A percentile compares a stretch with the other conserved stretches of the same genome.
phyloP scores from a whole-genome alignment of 2,329 filamentous ascomycete genomes.

The Ceratocystis lukuohia region DNA sequence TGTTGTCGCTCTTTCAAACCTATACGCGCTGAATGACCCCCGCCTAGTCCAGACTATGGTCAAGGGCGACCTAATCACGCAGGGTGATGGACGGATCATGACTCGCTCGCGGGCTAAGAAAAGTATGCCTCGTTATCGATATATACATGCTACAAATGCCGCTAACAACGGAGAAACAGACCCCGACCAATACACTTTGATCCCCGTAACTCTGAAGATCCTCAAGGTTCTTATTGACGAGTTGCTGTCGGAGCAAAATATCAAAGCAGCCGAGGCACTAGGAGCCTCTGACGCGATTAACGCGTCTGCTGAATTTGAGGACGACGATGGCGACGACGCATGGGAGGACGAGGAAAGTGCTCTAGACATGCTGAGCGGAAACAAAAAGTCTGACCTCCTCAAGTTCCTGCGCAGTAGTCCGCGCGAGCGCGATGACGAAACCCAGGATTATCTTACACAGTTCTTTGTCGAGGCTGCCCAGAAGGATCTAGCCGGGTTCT shows the following conservation, averaged over 20 bases:
- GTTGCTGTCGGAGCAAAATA: conserved; percentile 64
- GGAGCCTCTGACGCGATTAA: conserved; percentile 50
- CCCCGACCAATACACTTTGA: conserved; percentile 77
- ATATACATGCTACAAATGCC: conserved; percentile 14
- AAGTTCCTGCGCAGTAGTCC: conserved; percentile 49
- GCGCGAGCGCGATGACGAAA: conserved; percentile 76
- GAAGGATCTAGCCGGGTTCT: conserved; percentile 44
- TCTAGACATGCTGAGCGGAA: conserved; percentile 53
- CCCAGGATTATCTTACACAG: conserved; percentile 66
- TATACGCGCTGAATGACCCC: conserved; percentile 75
- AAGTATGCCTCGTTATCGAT: conserved; percentile 38
- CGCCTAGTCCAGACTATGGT: conserved; percentile 68
- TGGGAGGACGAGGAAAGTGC: conserved; percentile 88
- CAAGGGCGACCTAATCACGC: conserved; percentile 80
- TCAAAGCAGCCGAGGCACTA: conserved; percentile 44
- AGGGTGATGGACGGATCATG: conserved; percentile 71
- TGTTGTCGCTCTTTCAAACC: conserved; percentile 81
- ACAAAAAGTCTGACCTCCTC: conserved; percentile 67
- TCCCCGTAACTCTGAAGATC: conserved; percentile 85
- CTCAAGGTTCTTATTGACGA: conserved; percentile 92
- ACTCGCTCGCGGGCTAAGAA: conserved; percentile 80
- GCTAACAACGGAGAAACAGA: conserved; percentile 34
- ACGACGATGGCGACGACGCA: conserved; percentile 51
- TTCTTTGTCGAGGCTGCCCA: conserved; percentile 56
- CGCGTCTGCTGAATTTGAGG: conserved; percentile 39